These are phyloP conservation scores for Halteria grandinella DNA, from an alignment of 73 alveolate genomes.

Conservation along the genomic window DNA sequence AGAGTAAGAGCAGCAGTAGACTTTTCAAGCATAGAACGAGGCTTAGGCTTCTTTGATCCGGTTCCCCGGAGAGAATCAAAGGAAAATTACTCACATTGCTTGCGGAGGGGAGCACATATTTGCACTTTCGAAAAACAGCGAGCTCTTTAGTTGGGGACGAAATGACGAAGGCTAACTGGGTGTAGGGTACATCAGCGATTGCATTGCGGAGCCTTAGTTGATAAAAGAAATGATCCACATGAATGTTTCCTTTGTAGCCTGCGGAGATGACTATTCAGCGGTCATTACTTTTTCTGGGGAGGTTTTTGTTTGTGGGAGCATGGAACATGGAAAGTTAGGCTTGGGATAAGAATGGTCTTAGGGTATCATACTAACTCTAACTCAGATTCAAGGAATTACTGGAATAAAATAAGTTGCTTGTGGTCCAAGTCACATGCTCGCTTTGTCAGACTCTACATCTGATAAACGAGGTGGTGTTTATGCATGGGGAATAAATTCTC, in stretches of 20 bases:
- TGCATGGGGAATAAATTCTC: constrained; percentile 64
- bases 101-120: constrained; percentile 66
- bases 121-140: constrained; percentile 43
- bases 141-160: constrained; percentile 67
- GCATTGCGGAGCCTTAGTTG: constrained; percentile 23
- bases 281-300: constrained; percentile 51
- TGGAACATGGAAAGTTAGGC: constrained; percentile 64
- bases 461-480: constrained; percentile 48
- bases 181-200: constrained; percentile 54
- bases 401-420: constrained; percentile 41
- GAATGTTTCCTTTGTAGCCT: constrained; percentile 2
- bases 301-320: constrained; percentile 53
- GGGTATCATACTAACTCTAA: constrained; percentile 33
- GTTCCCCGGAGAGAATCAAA: constrained; percentile 39
- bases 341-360: constrained; percentile 27
- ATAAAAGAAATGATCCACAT: constrained; percentile 50
- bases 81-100: constrained; percentile 32
- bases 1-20: not conserved
- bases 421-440: constrained; percentile 66
- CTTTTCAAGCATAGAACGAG: not conserved
- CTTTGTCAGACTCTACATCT: constrained; percentile 44
- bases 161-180: constrained; percentile 67
- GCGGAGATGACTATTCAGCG: constrained; percentile 67
- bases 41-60: not conserved
- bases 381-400: constrained; percentile 13